These are phyloP conservation scores for Sphenostylis stenocarpa DNA, from an alignment of 306 rosid species.

Conservation along the genomic window DNA sequence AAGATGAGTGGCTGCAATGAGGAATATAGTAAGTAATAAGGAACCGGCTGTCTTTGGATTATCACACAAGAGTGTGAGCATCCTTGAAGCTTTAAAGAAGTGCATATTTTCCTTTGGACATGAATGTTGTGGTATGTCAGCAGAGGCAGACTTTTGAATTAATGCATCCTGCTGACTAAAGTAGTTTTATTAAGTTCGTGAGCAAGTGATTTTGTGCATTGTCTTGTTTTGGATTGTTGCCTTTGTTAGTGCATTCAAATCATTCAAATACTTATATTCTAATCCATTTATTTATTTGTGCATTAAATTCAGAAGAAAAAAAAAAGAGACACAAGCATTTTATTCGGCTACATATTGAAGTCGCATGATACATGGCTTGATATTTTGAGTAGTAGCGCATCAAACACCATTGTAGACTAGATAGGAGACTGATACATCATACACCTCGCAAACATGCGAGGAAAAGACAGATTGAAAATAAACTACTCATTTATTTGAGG, in stretches of 20 bases:
- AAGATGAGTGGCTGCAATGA: neutral
- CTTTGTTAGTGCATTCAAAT: neutral
- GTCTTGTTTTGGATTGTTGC: neutral
- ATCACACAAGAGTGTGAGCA: neutral
- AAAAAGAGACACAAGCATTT: neutral
- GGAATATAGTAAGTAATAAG: neutral
- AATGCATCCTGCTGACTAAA: neutral
- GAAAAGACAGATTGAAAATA: constrained; percentile 1
- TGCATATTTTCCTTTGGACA: neutral
- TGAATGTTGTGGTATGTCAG: neutral
- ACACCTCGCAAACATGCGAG: neutral
- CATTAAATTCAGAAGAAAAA: neutral
- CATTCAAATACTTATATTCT: neutral
- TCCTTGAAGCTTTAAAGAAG: constrained; percentile 15
- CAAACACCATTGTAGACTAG: neutral
- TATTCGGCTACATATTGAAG: neutral
- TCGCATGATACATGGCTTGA: neutral
- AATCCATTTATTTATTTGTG: neutral
- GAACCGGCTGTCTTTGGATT: neutral
- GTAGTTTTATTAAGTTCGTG: constrained; percentile 3
- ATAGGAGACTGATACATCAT: constrained; percentile 23
- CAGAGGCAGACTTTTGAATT: neutral
- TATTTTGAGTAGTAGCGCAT: constrained; percentile 1
- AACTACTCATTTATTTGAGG: constrained; percentile 16
- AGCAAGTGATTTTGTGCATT: neutral